These are phyloP conservation scores for Aspergillus sp. DNA, from an alignment of 2,329 filamentous ascomycete genomes.

Conservation along the genomic window DNA sequence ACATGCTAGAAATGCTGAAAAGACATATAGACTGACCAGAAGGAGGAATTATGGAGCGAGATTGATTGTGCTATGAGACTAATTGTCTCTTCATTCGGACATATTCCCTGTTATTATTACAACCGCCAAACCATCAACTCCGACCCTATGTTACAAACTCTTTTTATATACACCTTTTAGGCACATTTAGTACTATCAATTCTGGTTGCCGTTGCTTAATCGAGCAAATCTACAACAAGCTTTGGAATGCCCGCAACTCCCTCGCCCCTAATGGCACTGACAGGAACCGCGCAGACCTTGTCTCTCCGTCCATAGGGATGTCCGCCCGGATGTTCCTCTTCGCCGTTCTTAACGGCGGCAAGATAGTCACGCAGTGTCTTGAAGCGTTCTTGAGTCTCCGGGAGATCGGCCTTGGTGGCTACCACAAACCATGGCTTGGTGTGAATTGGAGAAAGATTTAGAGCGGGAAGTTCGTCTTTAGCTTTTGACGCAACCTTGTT, in stretches of 20 bases:
- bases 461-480: constrained; percentile 44
- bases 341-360: constrained; percentile 62
- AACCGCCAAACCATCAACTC: background rate
- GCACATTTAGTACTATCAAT: background rate
- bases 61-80: no score
- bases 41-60: no score
- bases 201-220: constrained; percentile 20
- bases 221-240: constrained; percentile 45
- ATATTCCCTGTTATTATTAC: background rate
- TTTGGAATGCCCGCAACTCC: constrained; percentile 64
- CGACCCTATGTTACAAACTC: constrained; percentile 4
- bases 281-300: constrained; percentile 68
- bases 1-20: no score
- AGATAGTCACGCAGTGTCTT: constrained; percentile 69
- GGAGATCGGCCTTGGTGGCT: constrained; percentile 86
- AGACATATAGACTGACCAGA: no score
- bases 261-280: constrained; percentile 86
- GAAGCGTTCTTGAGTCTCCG: constrained; percentile 78
- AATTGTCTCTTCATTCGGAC: no score
- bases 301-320: constrained; percentile 62
- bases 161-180: background rate
- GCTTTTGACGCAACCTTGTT: constrained; percentile 13
- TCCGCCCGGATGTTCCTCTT: constrained; percentile 74
- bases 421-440: constrained; percentile 96
- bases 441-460: constrained; percentile 71